Percentiles rank a stretch among this genome's conserved stretches.
Conservation (phyloP, 805 yeast species). For the Saccharomycopsis fermentans region DNA sequence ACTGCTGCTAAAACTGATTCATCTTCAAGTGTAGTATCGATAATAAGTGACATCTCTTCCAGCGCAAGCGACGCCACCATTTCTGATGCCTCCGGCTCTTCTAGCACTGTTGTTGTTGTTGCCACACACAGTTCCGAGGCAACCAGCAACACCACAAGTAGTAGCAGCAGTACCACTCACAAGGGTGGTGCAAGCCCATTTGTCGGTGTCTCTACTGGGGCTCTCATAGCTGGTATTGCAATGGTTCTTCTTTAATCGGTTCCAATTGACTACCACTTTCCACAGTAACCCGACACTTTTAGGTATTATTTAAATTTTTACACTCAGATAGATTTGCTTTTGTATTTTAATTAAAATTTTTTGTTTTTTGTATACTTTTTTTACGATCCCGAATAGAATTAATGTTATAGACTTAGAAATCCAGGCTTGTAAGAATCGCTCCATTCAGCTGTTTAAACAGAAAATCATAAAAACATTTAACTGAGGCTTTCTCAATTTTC, state of each 20-base stretch:
- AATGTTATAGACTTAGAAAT: background rate
- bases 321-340: background rate
- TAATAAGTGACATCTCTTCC: background rate
- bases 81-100: background rate
- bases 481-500: background rate
- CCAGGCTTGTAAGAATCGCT: too few species aligned
- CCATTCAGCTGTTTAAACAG: too few species aligned
- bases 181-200: background rate
- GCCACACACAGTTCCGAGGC: background rate
- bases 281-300: background rate
- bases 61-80: background rate
- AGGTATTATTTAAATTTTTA: background rate
- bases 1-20: background rate
- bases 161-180: background rate
- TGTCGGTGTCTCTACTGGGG: conserved; percentile 1
- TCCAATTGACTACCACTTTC: background rate
- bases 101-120: background rate
- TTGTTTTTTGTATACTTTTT: background rate
- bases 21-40: background rate
- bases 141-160: background rate
- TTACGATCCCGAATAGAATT: background rate
- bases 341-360: background rate
- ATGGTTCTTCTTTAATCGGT: background rate
- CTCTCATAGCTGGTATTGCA: conserved; percentile 8
- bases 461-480: too few species aligned